Percentiles rank a stretch among this genome's conserved stretches.
Conservation (phyloP, 192 early-diverging fungal species). For the Gigaspora rosea region DNA sequence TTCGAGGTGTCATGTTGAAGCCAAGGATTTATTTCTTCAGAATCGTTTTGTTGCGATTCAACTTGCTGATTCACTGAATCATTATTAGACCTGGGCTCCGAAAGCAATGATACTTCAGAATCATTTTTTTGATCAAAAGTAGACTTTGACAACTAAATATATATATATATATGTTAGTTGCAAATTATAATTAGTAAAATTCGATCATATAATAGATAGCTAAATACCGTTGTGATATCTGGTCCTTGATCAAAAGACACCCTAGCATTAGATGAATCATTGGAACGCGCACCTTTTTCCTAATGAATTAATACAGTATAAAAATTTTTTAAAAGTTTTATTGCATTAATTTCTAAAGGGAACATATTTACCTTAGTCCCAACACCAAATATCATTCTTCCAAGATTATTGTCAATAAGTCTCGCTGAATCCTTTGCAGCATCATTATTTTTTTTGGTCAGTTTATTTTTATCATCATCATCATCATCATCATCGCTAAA, state of each 20-base stretch:
- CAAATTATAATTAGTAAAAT: background rate
- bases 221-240: slow-evolving; percentile 56
- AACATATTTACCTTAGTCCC: slow-evolving; percentile 19
- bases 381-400: slow-evolving; percentile 65
- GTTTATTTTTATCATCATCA: slow-evolving; percentile 36
- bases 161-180: background rate
- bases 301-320: too few relatives aligned
- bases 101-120: slow-evolving; percentile 56
- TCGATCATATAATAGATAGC: slow-evolving; percentile 35
- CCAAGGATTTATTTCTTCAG: slow-evolving; percentile 76
- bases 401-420: slow-evolving; percentile 52
- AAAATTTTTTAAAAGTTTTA: too few relatives aligned
- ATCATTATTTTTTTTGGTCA: slow-evolving; percentile 23
- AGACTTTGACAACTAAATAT: slow-evolving; percentile 14
- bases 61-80: slow-evolving; percentile 30
- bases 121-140: slow-evolving; percentile 10
- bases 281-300: too few relatives aligned
- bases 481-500: slow-evolving; percentile 38
- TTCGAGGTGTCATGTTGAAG: slow-evolving; percentile 56
- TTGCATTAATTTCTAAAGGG: too few relatives aligned
- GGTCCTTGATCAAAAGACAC: background rate
- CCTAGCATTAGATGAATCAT: too few relatives aligned
- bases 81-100: slow-evolving; percentile 57
- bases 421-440: slow-evolving; percentile 36
- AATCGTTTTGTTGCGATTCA: slow-evolving; percentile 31